These are phyloP conservation scores for Trifolium subterraneum DNA, from an alignment of 306 rosid species.

Conservation along the genomic window DNA sequence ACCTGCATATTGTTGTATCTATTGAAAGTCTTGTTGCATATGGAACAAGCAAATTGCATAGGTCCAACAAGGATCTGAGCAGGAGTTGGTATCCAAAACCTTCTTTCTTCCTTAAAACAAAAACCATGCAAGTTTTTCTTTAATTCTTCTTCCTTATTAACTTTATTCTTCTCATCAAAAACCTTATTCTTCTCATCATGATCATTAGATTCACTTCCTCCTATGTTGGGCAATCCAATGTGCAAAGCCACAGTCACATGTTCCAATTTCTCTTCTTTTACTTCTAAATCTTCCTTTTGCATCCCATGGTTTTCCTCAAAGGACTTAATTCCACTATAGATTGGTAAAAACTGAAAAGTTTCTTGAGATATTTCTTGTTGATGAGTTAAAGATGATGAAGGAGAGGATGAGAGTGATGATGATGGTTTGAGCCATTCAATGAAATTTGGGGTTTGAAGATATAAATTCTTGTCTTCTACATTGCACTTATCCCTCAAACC, in stretches of 20 bases:
- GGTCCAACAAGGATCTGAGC: conserved; percentile 96
- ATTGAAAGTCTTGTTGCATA: conserved; percentile 90
- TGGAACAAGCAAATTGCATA: conserved; percentile 95
- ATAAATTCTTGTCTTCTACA: conserved; percentile 50
- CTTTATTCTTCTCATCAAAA: conserved; percentile 1
- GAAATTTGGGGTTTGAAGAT: conserved; percentile 79
- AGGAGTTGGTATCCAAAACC: conserved; percentile 96
- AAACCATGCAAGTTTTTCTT: conserved; percentile 53
- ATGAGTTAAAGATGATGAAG: conserved; percentile 42
- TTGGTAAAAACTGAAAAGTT: conserved; percentile 70
- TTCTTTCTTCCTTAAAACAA: conserved; percentile 53
- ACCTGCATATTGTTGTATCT: conserved; percentile 99
- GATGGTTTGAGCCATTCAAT: conserved; percentile 94
- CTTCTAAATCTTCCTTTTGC: conserved; percentile 51
- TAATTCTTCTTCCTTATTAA: conserved; percentile 53
- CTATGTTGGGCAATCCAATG: conserved; percentile 77
- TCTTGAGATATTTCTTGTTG: conserved; percentile 38
- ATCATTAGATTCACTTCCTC: neutral
- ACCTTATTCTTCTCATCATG: conserved; percentile 40
- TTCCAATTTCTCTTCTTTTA: conserved; percentile 62
- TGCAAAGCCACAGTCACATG: conserved; percentile 78
- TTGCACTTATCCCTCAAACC: conserved; percentile 65
- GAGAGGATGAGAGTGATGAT: conserved; percentile 40
- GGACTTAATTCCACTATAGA: conserved; percentile 38
- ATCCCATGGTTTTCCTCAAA: conserved; percentile 48